Base-by-base conservation (phyloP, 2,329 filamentous ascomycete genomes). In the Xylaria sp. region DNA sequence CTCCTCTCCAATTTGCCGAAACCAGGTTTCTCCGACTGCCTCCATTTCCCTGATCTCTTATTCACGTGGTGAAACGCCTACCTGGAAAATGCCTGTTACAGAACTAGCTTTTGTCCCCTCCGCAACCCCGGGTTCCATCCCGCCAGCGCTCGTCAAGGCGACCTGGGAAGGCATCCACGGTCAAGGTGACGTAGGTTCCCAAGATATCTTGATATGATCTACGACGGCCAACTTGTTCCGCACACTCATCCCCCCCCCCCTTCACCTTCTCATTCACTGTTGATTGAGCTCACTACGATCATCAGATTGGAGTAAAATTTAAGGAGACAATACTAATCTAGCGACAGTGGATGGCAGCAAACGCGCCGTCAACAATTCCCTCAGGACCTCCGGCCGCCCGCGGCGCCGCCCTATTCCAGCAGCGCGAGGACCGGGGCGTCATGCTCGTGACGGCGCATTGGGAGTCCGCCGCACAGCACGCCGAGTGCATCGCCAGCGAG, bases 401-500 rank as follows among this genome's bases (percentile, higher is more conserved):
- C 31, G 71, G 71, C 44, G 68, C 69, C 9, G 65, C 67, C 7
- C 29, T 73, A 15, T 74, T 67, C 49, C 68, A 68, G 44, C 68
- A 71, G 50, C 63, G 51, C 17, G 67, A 71, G 54, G 62, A 71
- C 60, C 38, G 11, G 9, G 61, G 62, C 17, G 17, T 71, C 6
- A 38, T 64, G 45, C 61, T 73, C 11, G 20, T 74, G 6, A 71
- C 71, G 22, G 71, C 70, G 45, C 73, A 74, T 57, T 74, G 71
- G 72, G 68, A 65, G 25, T 69, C 70, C 5, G 13, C 54, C 25
- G 69, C 60, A 1, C 73, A 74, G 38, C 73, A 74, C 51, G 38
- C 55, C 7, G 62, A 59, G 6, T 70, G 72, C 51, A 63, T 74
- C 20, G 64, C 59, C 6, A 67, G 64, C 25, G 47, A 60, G 5